Evolutionary conservation across 805 yeast species (phyloP).

Genomic region (Starmerella khaoyaiensis): DNA sequence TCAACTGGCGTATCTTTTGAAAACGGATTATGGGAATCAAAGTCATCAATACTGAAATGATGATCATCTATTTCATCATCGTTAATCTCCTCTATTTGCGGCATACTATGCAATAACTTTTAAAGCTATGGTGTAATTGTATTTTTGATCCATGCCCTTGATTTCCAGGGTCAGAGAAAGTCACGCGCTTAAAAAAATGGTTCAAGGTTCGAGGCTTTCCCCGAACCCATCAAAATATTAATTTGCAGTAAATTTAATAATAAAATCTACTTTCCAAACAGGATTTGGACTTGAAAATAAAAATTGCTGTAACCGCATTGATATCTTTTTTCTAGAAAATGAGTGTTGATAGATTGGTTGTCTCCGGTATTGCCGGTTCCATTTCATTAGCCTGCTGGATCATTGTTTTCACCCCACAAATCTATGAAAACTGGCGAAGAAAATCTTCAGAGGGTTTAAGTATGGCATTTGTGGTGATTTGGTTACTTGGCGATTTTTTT

Average conservation of each 20-base stretch:
- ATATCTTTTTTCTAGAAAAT: too few relatives aligned
- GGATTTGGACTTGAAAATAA: too few relatives aligned
- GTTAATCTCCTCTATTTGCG: constrained; percentile 36
- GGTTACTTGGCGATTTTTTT: constrained; percentile 91
- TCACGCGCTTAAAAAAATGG: too few relatives aligned
- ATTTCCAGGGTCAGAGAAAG: too few relatives aligned
- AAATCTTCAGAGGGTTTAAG: constrained; percentile 86
- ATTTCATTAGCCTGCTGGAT: constrained; percentile 96
- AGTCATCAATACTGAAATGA: constrained; percentile 89
- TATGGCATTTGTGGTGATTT: constrained; percentile 66
- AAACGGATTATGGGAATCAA: constrained; percentile 44
- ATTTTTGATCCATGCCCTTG: too few relatives aligned
- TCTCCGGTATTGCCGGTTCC: constrained; percentile 35
- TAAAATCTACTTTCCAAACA: too few relatives aligned
- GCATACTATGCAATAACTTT: constrained; percentile 21
- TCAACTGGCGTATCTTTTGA: constrained; percentile 24
- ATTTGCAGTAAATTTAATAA: neutral
- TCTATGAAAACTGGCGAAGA: constrained; percentile 63
- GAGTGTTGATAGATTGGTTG: constrained; percentile 9
- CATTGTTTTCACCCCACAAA: constrained; percentile 93
- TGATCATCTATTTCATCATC: constrained; percentile 69
- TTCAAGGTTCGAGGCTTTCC: too few relatives aligned
- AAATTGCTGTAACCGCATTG: too few relatives aligned
- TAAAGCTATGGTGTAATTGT: too few relatives aligned
- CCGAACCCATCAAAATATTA: too few relatives aligned